Conservation (phyloP, 2,329 filamentous ascomycete species). For the Scopulariopsis brevicaulis region DNA sequence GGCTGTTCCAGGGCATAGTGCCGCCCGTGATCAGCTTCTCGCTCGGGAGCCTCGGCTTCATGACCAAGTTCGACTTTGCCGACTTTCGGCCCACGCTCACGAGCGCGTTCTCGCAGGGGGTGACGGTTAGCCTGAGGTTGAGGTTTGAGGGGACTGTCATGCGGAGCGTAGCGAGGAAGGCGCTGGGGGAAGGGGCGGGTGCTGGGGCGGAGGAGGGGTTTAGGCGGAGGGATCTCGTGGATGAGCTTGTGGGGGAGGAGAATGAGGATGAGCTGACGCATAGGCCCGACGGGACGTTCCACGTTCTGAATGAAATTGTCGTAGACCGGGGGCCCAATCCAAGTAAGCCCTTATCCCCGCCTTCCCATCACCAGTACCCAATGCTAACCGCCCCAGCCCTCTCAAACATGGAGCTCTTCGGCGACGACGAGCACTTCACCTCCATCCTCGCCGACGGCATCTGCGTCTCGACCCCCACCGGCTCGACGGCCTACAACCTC, state of each 20-base stretch:
- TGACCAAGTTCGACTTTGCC: slow-evolving; percentile 93
- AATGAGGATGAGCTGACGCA: slow-evolving; percentile 78
- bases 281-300: slow-evolving; percentile 69
- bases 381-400: slow-evolving; percentile 46
- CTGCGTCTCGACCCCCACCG: slow-evolving; percentile 88
- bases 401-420: slow-evolving; percentile 85
- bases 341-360: slow-evolving; percentile 42
- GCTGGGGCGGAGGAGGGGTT: slow-evolving; percentile 21
- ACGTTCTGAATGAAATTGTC: slow-evolving; percentile 95
- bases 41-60: slow-evolving; percentile 81
- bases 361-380: background rate
- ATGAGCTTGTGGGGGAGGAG: slow-evolving; percentile 82
- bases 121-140: slow-evolving; percentile 77
- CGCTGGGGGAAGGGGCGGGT: slow-evolving; percentile 10
- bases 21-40: slow-evolving; percentile 89
- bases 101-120: slow-evolving; percentile 66
- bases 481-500: slow-evolving; percentile 90
- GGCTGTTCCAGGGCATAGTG: slow-evolving; percentile 92
- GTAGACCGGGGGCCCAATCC: slow-evolving; percentile 89
- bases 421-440: slow-evolving; percentile 91
- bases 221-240: slow-evolving; percentile 58
- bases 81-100: slow-evolving; percentile 58
- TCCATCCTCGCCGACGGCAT: slow-evolving; percentile 88
- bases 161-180: slow-evolving; percentile 51
- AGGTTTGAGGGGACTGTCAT: slow-evolving; percentile 92